These are phyloP conservation scores for Teratosphaeria viscida DNA, from an alignment of 2,329 filamentous ascomycete species.

Conservation along the genomic window DNA sequence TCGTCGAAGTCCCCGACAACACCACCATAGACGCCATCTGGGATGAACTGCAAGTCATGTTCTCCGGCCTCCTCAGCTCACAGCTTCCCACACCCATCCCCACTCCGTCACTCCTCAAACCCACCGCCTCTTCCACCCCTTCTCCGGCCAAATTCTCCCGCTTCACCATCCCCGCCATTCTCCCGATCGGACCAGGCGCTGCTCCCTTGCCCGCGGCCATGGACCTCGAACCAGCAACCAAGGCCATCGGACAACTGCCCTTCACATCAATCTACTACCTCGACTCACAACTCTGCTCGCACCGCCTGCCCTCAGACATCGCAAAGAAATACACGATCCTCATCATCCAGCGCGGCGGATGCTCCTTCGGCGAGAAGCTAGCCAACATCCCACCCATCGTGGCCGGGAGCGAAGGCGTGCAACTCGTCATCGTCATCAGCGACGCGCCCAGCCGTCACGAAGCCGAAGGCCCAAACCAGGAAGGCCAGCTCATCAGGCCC, in stretches of 20 bases:
- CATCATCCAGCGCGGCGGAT: conserved; percentile 70
- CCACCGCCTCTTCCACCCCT: background rate
- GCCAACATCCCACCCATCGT: conserved; percentile 67
- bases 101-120: background rate
- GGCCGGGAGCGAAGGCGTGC: conserved; percentile 41
- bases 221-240: conserved; percentile 36
- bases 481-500: conserved; percentile 45
- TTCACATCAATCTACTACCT: conserved; percentile 51
- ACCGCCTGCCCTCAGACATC: conserved; percentile 41
- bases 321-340: conserved; percentile 60
- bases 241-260: conserved; percentile 28
- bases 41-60: conserved; percentile 40
- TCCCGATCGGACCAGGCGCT: conserved; percentile 52
- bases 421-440: conserved; percentile 71
- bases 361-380: conserved; percentile 75
- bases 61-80: conserved; percentile 29
- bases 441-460: conserved; percentile 38
- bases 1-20: conserved; percentile 7
- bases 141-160: conserved; percentile 18
- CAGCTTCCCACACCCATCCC: background rate
- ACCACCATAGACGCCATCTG: conserved; percentile 37
- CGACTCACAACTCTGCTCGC: conserved; percentile 56
- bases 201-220: conserved; percentile 50
- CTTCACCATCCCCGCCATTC: conserved; percentile 37
- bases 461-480: conserved; percentile 10